Percentiles rank a stretch among this genome's conserved stretches.
Evolutionary conservation across 345 rosid species (phyloP).

Genomic region (Eucalyptus marginata): DNA sequence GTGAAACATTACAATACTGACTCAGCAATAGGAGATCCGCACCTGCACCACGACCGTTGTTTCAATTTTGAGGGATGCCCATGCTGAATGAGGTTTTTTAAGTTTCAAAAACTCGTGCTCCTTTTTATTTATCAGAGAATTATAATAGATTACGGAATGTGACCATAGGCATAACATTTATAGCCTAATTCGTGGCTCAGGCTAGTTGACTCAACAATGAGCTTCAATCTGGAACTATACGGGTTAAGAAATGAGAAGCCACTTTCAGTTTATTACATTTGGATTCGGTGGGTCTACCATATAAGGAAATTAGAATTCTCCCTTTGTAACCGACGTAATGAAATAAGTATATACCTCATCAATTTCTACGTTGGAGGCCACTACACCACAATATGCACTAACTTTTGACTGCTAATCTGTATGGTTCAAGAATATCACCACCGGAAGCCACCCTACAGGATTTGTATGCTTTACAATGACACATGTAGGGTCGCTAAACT

Average conservation of each 20-base stretch:
- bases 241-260: background rate
- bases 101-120: background rate
- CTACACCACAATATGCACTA: slow-evolving; percentile 90
- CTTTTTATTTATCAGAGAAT: background rate
- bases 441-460: slow-evolving; percentile 97
- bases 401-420: slow-evolving; percentile 86
- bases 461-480: slow-evolving; percentile 86
- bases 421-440: slow-evolving; percentile 68
- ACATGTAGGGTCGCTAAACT: slow-evolving; percentile 79
- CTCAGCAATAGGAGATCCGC: background rate
- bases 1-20: background rate
- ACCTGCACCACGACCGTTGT: background rate
- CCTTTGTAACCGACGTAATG: background rate
- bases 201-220: background rate
- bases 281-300: background rate
- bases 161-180: background rate
- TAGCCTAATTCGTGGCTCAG: background rate
- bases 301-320: background rate
- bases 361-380: slow-evolving; percentile 83
- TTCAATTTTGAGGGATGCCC: background rate
- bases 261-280: background rate
- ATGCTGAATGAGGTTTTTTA: background rate
- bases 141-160: background rate
- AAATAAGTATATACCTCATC: slow-evolving; percentile 48
- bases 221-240: background rate